Evolutionary conservation across 176 grass and related monocot species (phyloP), one percentile per base, ranked within the genome.

Genomic region (Zoysia pacifica): DNA sequence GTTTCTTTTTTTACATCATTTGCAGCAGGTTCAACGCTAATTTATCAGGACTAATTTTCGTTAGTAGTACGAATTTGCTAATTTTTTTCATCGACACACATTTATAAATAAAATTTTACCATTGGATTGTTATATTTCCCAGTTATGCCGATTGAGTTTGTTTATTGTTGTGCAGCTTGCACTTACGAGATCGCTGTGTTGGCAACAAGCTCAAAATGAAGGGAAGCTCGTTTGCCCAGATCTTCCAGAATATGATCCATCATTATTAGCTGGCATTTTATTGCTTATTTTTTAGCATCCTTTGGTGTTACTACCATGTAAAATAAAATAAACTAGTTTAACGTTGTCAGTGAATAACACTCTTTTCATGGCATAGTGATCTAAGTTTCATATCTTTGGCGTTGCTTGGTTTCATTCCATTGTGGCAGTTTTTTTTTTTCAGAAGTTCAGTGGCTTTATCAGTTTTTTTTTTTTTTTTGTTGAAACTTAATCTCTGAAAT

Each of bases 301-400:
- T 38, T 54, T 55, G 14, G 77, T 85, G 0, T n/a, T 66, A 14
- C 14, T 54, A 76, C 52, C 49, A 77, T 85, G 77, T 89, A 77
- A 65, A 89, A 89, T 77, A 77, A 89, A 81, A 67, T 61, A 77
- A 81, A 77, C 77, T 81, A 81, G 82, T 48, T 66, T 63, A 75
- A 28, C 66, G 9, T 85, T 65, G 16, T 56, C 53, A 4, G 9
- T 0, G 5, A 69, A 47, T 39, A 46, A 42, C 16, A 75, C 48
- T 42, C 40, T 2, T 81, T 45, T 59, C 50, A 48, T 63, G 20
- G n/a, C 69, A 46, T 68, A 53, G 15, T n/a, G 60, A 37, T 41
- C 38, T 6, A 54, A 15, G 10, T n/a, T 48, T 62, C 37, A 2
- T 14, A 18, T 71, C 35, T 4, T 50, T 36, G 28, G 6, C 58